Evolutionary conservation across 345 rosid genomes (phyloP).

Genomic region (Salix caprea): DNA sequence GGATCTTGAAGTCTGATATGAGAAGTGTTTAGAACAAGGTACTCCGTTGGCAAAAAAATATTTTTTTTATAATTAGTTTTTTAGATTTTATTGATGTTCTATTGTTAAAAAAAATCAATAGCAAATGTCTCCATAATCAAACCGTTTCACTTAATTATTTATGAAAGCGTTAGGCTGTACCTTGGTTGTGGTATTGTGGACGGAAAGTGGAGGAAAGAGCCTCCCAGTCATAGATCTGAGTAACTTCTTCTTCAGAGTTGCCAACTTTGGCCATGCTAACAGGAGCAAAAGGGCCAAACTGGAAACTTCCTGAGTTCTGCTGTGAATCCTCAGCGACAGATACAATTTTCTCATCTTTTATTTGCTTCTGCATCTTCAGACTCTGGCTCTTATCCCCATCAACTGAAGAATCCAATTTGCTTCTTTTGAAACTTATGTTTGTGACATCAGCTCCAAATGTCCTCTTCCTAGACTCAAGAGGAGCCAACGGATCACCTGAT

Average conservation of each 20-base stretch:
- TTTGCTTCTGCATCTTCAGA: slow-evolving; percentile 25
- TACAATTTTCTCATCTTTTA: slow-evolving; percentile 16
- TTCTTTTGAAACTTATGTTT: slow-evolving; percentile 24
- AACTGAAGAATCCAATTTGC: slow-evolving; percentile 10
- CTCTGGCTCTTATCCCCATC: slow-evolving; percentile 9
- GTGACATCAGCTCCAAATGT: slow-evolving; percentile 30
- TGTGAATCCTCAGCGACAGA: slow-evolving; percentile 12
- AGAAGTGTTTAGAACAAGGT: too few relatives aligned
- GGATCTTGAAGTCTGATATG: not conserved
- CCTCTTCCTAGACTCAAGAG: slow-evolving; percentile 22
- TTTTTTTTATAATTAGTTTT: too few relatives aligned
- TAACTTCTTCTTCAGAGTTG: slow-evolving; percentile 11
- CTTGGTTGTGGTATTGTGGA: slow-evolving; percentile 31
- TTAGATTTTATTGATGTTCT: too few relatives aligned
- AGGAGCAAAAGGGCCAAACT: slow-evolving; percentile 34
- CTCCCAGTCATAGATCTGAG: slow-evolving; percentile 20
- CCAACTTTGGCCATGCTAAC: not conserved
- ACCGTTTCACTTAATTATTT: not conserved
- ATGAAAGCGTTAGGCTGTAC: slow-evolving; percentile 10
- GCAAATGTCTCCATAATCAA: not conserved
- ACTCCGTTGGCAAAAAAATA: too few relatives aligned
- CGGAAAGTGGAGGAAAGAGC: slow-evolving; percentile 23
- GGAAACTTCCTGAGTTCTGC: slow-evolving; percentile 13
- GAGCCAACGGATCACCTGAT: not conserved
- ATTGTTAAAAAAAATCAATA: too few relatives aligned